phyloP scores from a whole-genome alignment of 768 basidiomycete genomes.

The Serendipita sp. region DNA sequence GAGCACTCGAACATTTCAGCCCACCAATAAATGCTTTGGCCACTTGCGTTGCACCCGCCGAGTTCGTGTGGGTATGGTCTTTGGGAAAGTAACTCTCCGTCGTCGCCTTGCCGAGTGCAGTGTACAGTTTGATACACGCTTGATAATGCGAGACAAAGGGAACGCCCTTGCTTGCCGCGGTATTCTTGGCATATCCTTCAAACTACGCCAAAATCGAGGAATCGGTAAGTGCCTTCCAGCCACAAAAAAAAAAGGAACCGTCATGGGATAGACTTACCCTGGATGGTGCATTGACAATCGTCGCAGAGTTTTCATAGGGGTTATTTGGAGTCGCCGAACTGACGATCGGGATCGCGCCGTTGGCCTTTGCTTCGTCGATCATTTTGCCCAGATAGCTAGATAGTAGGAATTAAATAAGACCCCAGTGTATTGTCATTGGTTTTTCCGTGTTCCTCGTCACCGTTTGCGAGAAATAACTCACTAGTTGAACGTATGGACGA shows the following conservation, averaged over 20 bases:
- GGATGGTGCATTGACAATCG: conserved; percentile 23
- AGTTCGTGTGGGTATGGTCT: conserved; percentile 33
- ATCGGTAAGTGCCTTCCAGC: no score
- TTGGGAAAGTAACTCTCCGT: conserved; percentile 28
- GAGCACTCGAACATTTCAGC: conserved; percentile 12
- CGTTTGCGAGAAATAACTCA: conserved; percentile 17
- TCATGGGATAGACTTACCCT: conserved; percentile 17
- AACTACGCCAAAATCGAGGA: conserved; percentile 11
- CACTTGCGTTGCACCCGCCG: conserved; percentile 31
- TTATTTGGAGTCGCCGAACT: conserved; percentile 35
- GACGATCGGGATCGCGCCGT: conserved; percentile 33
- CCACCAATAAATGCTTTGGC: conserved; percentile 35
- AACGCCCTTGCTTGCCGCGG: conserved; percentile 25
- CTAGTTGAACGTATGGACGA: conserved; percentile 32
- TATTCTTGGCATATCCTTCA: conserved; percentile 30
- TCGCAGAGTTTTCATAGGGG: conserved; percentile 21
- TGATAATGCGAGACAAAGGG: conserved; percentile 33
- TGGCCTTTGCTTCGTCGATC: conserved; percentile 30
- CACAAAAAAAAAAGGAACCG: no score
- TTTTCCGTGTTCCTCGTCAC: no score
- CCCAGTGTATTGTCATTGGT: no score
- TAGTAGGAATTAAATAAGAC: no score
- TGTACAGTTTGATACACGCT: conserved; percentile 30
- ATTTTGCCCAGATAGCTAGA: not conserved
- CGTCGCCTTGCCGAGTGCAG: conserved; percentile 25